phyloP scores from a whole-genome alignment of 768 basidiomycete genomes.

The Hortiboletus flavorubellus region DNA sequence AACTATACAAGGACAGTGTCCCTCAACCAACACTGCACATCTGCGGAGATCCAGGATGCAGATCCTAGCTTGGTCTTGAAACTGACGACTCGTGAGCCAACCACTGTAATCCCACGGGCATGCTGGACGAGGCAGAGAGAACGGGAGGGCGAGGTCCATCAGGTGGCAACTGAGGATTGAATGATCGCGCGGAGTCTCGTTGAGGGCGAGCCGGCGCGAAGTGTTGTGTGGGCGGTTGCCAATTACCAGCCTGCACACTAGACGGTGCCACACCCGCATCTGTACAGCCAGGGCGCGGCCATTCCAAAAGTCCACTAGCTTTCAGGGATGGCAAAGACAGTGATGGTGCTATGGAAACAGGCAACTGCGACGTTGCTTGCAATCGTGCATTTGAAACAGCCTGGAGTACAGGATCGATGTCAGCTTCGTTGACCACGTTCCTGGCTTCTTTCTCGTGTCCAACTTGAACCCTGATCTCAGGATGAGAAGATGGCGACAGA shows the following conservation, averaged over 20 bases:
- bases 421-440: conserved; percentile 23
- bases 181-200: conserved; percentile 19
- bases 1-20: not conserved
- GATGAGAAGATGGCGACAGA: conserved; percentile 12
- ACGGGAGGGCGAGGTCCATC: conserved; percentile 18
- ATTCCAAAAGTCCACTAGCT: conserved; percentile 67
- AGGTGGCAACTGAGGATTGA: conserved; percentile 6
- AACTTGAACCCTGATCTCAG: conserved; percentile 18
- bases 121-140: conserved; percentile 30
- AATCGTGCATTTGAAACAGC: conserved; percentile 18
- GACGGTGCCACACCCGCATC: conserved; percentile 19
- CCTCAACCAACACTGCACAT: not conserved
- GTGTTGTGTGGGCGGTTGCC: conserved; percentile 27
- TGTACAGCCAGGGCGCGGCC: conserved; percentile 43
- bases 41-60: not conserved
- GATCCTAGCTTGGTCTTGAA: conserved; percentile 23
- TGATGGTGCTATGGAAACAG: conserved; percentile 22
- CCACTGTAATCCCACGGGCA: conserved; percentile 71
- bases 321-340: conserved; percentile 70
- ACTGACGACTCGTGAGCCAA: conserved; percentile 57
- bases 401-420: conserved; percentile 34
- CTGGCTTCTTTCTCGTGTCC: conserved; percentile 27
- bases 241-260: conserved; percentile 10
- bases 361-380: conserved; percentile 16
- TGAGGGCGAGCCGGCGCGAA: conserved; percentile 16